phyloP scores from a whole-genome alignment of 345 rosid genomes.

The Anastatica hierochuntica region DNA sequence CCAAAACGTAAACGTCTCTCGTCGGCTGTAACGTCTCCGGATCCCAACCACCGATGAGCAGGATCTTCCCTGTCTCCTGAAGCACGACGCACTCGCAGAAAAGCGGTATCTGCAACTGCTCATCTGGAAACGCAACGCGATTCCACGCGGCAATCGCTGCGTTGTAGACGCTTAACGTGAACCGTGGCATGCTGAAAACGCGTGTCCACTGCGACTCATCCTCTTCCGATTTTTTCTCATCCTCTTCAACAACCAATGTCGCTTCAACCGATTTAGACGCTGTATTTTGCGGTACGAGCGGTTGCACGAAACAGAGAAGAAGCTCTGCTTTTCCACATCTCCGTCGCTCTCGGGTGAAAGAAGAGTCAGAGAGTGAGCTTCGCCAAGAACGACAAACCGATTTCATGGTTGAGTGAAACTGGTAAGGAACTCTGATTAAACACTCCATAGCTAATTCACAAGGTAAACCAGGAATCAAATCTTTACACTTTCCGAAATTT shows the following conservation, averaged over 20 bases:
- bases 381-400: conserved; percentile 41
- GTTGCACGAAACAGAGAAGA: conserved; percentile 43
- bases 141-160: conserved; percentile 23
- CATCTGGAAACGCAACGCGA: conserved; percentile 11
- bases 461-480: conserved; percentile 44
- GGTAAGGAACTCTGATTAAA: conserved; percentile 38
- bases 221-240: conserved; percentile 4
- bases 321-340: conserved; percentile 34
- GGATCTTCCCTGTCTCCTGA: conserved; percentile 24
- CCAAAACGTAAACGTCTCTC: conserved; percentile 32
- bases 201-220: conserved; percentile 1
- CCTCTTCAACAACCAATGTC: neutral
- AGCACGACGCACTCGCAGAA: conserved; percentile 46
- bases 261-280: conserved; percentile 1
- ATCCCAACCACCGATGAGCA: conserved; percentile 58
- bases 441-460: conserved; percentile 42
- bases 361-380: conserved; percentile 27
- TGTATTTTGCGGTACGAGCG: conserved; percentile 12
- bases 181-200: conserved; percentile 26
- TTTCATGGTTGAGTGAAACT: conserved; percentile 33
- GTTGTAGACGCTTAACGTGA: conserved; percentile 36
- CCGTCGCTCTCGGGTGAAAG: conserved; percentile 25
- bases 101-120: conserved; percentile 26
- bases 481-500: neutral
- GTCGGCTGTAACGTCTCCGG: conserved; percentile 36